These are phyloP conservation scores for Pelagomonas calceolata DNA, from an alignment of 108 stramenopile species.

Conservation along the genomic window DNA sequence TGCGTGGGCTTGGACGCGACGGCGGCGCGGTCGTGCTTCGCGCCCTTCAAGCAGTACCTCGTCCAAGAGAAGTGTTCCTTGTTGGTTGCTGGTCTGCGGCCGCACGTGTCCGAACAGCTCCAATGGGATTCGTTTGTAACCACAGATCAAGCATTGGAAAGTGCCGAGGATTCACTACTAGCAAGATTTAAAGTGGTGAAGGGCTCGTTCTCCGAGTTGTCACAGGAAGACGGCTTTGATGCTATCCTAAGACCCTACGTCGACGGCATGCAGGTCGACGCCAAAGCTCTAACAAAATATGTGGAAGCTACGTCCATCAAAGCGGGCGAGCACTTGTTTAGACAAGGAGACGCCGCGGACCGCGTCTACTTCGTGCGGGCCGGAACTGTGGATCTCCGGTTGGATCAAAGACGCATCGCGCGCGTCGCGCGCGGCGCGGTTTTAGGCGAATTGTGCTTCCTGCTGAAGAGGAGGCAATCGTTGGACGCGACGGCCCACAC, in stretches of 20 bases:
- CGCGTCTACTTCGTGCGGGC: neutral
- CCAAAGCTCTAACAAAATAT: too few species aligned
- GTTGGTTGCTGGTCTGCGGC: constrained; percentile 22
- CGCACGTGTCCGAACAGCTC: neutral
- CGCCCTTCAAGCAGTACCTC: constrained; percentile 30
- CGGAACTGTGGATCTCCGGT: neutral
- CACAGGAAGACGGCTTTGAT: neutral
- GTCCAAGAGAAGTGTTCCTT: constrained; percentile 11
- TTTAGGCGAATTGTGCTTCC: neutral
- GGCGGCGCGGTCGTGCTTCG: constrained; percentile 43
- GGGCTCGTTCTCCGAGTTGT: neutral
- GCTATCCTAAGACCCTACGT: too few species aligned
- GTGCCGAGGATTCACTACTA: neutral
- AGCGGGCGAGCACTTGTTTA: neutral
- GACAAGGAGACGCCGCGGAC: neutral
- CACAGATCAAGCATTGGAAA: neutral
- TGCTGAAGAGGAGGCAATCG: neutral
- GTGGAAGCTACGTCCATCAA: too few species aligned
- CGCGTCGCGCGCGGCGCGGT: neutral
- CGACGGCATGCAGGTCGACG: too few species aligned
- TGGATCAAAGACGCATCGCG: neutral
- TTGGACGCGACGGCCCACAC: neutral
- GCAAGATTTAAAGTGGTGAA: neutral
- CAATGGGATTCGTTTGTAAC: neutral
- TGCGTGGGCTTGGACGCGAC: constrained; percentile 40